Percentiles rank a stretch among this genome's conserved stretches.
phyloP scores from a whole-genome alignment of 768 basidiomycete species.

The Xerocomellus intermedius region DNA sequence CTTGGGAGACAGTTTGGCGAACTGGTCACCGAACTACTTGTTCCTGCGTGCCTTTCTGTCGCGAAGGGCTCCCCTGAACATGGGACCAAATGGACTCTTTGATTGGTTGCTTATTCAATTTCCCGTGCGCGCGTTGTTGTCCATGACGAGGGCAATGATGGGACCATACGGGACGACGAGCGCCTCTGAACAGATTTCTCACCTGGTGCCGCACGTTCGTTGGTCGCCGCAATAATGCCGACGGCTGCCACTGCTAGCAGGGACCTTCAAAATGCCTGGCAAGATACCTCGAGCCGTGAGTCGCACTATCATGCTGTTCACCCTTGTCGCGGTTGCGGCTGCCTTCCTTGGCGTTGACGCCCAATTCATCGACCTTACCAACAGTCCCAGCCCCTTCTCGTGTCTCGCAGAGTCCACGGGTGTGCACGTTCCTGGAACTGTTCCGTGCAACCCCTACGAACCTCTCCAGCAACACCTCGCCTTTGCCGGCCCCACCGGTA shows the following conservation, averaged over 20 bases:
- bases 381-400: constrained; percentile 12
- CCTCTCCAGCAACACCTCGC: constrained; percentile 28
- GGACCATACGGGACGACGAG: not conserved
- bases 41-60: not conserved
- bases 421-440: constrained; percentile 27
- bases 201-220: constrained; percentile 3
- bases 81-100: not conserved
- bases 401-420: constrained; percentile 29
- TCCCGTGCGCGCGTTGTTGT: not conserved
- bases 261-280: not conserved
- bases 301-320: constrained; percentile 5
- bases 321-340: not conserved
- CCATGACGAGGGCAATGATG: not conserved
- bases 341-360: constrained; percentile 13
- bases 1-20: not conserved
- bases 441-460: constrained; percentile 29
- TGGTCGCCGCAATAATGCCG: not conserved
- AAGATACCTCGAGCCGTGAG: not conserved
- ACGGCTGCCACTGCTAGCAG: not conserved
- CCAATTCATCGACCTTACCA: constrained; percentile 18
- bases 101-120: not conserved
- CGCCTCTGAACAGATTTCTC: not conserved
- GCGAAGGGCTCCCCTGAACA: not conserved
- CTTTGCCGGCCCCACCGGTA: constrained; percentile 26
- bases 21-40: too few species aligned